phyloP scores from a whole-genome alignment of 352 stramenopile species.

The Phytopythium boreale region DNA sequence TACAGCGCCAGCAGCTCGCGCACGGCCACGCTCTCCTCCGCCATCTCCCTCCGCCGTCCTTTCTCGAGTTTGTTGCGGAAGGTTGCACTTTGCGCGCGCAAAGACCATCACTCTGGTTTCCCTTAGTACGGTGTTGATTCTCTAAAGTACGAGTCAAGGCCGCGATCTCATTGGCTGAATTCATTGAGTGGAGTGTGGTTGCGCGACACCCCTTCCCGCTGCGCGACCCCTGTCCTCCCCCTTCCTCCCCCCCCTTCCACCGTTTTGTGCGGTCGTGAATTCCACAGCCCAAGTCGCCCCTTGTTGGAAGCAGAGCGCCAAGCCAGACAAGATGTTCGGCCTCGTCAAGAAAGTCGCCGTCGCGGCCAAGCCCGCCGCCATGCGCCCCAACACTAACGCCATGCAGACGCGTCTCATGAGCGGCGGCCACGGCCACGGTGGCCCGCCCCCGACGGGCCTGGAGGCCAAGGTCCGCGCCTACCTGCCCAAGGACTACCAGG shows the following conservation, averaged over 20 bases:
- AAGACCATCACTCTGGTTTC: not conserved
- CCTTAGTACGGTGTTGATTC: constrained; percentile 2
- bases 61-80: not conserved
- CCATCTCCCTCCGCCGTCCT: not conserved
- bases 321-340: constrained; percentile 53
- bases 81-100: not conserved
- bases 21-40: constrained; percentile 7
- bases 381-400: constrained; percentile 28
- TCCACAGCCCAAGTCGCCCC: constrained; percentile 4
- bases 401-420: constrained; percentile 76
- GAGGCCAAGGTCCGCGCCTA: constrained; percentile 85
- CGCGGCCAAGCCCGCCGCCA: constrained; percentile 37
- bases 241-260: not conserved
- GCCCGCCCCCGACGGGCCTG: constrained; percentile 61
- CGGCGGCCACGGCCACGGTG: constrained; percentile 53
- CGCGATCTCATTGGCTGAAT: not conserved
- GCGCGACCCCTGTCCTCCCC: not conserved
- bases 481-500: constrained; percentile 84
- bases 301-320: constrained; percentile 3
- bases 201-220: not conserved
- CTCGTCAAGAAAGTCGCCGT: constrained; percentile 71
- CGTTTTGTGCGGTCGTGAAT: constrained; percentile 4
- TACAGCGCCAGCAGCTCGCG: constrained; percentile 27
- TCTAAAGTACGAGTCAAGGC: not conserved
- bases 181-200: not conserved